Conservation (phyloP, 2,329 filamentous ascomycete species). For the Verticillium zaregamsianum region DNA sequence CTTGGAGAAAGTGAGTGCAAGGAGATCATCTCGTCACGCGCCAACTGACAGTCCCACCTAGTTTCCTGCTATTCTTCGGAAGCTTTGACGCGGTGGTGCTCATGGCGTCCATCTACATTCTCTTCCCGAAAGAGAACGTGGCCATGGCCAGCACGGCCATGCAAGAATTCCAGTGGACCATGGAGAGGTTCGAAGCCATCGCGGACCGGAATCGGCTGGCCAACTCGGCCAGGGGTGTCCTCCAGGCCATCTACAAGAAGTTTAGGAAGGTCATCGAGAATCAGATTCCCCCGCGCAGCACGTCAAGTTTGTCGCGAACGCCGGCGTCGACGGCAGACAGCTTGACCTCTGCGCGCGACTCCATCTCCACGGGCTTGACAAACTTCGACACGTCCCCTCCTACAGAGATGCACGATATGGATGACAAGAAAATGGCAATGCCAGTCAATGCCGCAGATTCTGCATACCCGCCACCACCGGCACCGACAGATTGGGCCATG, state of each 20-base stretch:
- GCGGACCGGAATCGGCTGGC: constrained; percentile 49
- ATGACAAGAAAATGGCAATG: not conserved
- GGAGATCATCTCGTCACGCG: not conserved
- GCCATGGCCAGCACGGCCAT: constrained; percentile 42
- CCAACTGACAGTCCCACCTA: constrained; percentile 11
- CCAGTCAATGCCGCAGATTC: not conserved
- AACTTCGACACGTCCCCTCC: not conserved
- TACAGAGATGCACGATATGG: not conserved
- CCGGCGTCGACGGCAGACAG: constrained; percentile 12
- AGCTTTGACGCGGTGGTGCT: constrained; percentile 62
- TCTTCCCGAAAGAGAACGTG: constrained; percentile 53
- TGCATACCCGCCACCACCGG: constrained; percentile 10
- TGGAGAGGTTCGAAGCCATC: constrained; percentile 53
- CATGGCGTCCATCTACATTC: constrained; percentile 55
- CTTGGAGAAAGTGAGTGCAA: constrained; percentile 37
- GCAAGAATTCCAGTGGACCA: constrained; percentile 56
- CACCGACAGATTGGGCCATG: constrained; percentile 31
- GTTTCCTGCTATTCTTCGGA: constrained; percentile 55
- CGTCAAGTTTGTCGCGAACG: constrained; percentile 9
- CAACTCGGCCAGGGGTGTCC: constrained; percentile 48
- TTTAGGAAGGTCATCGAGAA: constrained; percentile 45
- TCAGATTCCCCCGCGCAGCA: constrained; percentile 11
- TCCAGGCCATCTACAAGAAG: constrained; percentile 50
- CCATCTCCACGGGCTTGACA: constrained; percentile 9
- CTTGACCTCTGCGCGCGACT: constrained; percentile 10